Evolutionary conservation across 2,329 filamentous ascomycete species (phyloP).

Genomic region (Fusarium papillatum): DNA sequence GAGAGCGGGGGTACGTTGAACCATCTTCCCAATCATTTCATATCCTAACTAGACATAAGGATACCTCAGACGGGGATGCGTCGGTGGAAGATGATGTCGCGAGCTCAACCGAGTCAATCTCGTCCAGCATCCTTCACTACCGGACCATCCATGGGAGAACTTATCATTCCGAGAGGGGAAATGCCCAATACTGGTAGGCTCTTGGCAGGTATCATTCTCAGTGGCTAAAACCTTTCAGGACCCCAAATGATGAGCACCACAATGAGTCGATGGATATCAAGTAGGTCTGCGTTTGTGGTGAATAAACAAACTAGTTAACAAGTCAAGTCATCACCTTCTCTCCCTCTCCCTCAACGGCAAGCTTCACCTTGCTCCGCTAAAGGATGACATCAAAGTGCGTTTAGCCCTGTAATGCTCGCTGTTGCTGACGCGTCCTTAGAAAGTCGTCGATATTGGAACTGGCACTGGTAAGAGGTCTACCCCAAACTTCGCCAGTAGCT

Average conservation of each 20-base stretch:
- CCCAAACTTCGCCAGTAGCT: not conserved
- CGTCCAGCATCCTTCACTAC: not conserved
- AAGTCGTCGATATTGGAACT: not conserved
- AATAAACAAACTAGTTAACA: not conserved
- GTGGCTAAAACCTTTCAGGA: not conserved
- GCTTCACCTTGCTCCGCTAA: not conserved
- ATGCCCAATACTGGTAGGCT: not conserved
- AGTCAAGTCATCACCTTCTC: not conserved
- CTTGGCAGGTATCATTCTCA: too few relatives aligned
- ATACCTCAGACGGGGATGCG: not conserved
- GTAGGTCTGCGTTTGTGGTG: not conserved
- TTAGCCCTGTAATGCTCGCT: not conserved
- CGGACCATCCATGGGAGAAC: slow-evolving; percentile 9
- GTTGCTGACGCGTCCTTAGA: not conserved
- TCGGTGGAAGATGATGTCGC: not conserved
- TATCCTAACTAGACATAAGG: not conserved
- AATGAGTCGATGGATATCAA: slow-evolving; percentile 24
- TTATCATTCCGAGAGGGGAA: slow-evolving; percentile 4
- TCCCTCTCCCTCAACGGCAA: not conserved
- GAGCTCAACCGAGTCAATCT: slow-evolving; percentile 11
- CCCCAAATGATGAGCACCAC: slow-evolving; percentile 16
- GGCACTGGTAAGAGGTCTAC: not conserved
- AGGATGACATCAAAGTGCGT: not conserved
- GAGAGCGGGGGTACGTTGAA: not conserved
- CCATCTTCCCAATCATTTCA: not conserved